Conservation (phyloP, 164 flowering plant species). For the Echeveria elegans region DNA sequence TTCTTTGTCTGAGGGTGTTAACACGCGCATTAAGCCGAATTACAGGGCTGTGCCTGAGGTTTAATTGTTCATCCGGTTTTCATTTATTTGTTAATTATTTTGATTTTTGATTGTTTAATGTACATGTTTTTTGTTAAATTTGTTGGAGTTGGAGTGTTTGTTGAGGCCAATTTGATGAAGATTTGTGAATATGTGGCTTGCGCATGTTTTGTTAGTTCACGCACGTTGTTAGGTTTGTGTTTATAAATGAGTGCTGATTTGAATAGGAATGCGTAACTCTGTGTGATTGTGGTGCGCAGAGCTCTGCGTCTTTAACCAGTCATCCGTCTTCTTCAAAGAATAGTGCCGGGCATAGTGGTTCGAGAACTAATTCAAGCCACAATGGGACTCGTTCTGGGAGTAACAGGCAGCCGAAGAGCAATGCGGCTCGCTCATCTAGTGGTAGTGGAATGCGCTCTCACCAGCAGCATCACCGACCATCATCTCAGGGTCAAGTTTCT, state of each 20-base stretch:
- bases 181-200: not conserved
- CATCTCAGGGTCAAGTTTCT: not conserved
- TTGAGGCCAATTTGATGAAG: not conserved
- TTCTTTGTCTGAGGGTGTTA: not conserved
- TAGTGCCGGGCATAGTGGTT: not conserved
- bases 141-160: not conserved
- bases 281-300: not conserved
- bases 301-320: not conserved
- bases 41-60: constrained; percentile 3
- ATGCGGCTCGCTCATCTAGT: not conserved
- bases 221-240: not conserved
- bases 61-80: not conserved
- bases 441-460: not conserved
- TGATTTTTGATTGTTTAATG: not conserved
- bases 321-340: not conserved
- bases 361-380: not conserved
- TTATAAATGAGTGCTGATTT: not conserved
- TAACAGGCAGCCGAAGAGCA: not conserved
- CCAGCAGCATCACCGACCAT: not conserved
- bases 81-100: not conserved
- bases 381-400: not conserved
- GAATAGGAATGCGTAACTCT: not conserved
- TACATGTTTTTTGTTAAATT: not conserved
- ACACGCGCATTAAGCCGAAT: not conserved
- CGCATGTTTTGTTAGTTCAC: too few relatives aligned